phyloP scores from a whole-genome alignment of 768 basidiomycete genomes.

The Hysterangium stoloniferum region DNA sequence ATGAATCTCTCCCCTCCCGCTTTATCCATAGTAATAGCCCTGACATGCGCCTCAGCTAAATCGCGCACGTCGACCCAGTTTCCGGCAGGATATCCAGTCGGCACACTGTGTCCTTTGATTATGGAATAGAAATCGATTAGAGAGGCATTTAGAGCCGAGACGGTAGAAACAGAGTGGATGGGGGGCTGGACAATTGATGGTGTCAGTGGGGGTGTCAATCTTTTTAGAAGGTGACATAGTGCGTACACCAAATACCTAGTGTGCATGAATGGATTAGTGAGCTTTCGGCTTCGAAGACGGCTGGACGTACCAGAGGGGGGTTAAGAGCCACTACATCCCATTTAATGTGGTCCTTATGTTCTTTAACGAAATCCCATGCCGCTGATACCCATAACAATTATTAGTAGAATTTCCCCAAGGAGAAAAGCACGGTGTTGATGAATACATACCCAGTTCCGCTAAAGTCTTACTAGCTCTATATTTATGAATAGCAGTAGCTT shows the following conservation, averaged over 20 bases:
- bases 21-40: constrained; percentile 40
- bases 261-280: background rate
- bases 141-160: constrained; percentile 32
- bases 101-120: background rate
- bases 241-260: constrained; percentile 3
- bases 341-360: constrained; percentile 33
- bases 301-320: constrained; percentile 41
- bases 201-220: background rate
- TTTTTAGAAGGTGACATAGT: background rate
- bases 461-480: constrained; percentile 24
- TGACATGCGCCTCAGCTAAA: constrained; percentile 44
- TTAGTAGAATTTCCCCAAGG: too few species aligned
- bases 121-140: constrained; percentile 10
- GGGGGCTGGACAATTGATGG: constrained; percentile 18
- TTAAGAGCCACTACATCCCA: constrained; percentile 50
- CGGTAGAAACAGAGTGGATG: constrained; percentile 30
- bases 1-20: constrained; percentile 56
- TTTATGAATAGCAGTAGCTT: constrained; percentile 15
- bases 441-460: constrained; percentile 22
- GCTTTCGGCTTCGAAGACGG: background rate
- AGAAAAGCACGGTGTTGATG: too few species aligned
- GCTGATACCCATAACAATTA: too few species aligned
- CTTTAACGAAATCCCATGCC: constrained; percentile 42
- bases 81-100: constrained; percentile 17
- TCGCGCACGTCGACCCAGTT: constrained; percentile 49